Evolutionary conservation across 2,329 filamentous ascomycete species (phyloP).

Genomic region (Apiospora pterosperma): DNA sequence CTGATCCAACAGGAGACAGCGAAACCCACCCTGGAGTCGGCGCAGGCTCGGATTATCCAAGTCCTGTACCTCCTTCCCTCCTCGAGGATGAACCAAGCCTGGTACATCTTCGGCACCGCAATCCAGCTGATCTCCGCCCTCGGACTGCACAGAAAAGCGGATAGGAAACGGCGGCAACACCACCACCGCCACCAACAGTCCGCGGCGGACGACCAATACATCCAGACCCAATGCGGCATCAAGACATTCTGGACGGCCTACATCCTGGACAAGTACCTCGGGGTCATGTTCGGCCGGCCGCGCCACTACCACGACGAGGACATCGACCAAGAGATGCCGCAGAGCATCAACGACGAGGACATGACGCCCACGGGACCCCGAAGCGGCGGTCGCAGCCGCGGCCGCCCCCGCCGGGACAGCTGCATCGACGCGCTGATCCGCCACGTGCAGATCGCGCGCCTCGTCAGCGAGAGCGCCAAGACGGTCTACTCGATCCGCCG

Average conservation of each 20-base stretch:
- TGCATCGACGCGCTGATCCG: conserved; percentile 46
- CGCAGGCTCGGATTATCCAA: conserved; percentile 55
- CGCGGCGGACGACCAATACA: conserved; percentile 32
- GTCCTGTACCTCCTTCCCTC: conserved; percentile 57
- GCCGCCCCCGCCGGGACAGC: conserved; percentile 39
- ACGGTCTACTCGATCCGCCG: conserved; percentile 34
- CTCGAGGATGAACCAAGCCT: conserved; percentile 57
- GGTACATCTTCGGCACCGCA: conserved; percentile 57
- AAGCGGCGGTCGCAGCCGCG: conserved; percentile 17
- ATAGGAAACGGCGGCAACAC: conserved; percentile 7
- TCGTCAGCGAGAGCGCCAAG: background rate
- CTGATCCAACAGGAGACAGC: conserved; percentile 49
- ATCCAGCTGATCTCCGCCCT: conserved; percentile 48
- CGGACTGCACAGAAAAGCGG: conserved; percentile 33
- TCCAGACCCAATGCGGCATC: conserved; percentile 43
- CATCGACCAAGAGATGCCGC: conserved; percentile 59
- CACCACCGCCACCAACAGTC: conserved; percentile 1
- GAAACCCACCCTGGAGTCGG: conserved; percentile 50
- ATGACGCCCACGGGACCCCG: conserved; percentile 41
- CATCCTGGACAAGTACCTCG: conserved; percentile 59
- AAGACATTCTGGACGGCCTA: conserved; percentile 62
- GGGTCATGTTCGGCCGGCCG: conserved; percentile 60
- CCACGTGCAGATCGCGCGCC: conserved; percentile 21
- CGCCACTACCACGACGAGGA: conserved; percentile 60
- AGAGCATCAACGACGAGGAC: conserved; percentile 53